Evolutionary conservation across 768 basidiomycete genomes (phyloP), one percentile per base, ranked within the genome.

Genomic region (Agaricus subrufescens): DNA sequence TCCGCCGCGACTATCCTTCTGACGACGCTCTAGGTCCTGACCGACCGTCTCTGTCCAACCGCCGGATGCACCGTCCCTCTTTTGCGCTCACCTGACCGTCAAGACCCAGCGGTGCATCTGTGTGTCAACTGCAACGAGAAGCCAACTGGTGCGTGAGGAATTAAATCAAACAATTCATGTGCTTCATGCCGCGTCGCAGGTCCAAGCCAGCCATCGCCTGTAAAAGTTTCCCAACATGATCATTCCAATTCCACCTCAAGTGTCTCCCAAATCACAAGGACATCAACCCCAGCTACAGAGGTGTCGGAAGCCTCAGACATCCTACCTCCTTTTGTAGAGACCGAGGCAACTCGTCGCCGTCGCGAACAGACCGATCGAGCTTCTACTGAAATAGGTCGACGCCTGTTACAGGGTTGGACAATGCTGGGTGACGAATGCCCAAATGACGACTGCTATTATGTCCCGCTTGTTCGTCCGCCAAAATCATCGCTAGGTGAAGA

Each of bases 361-460:
- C 82, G 92, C 52, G 83, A 85, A 57, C 91, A 94, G 67, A 91
- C 89, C 2, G 91, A 94, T 66, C 72, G 69, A 40, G 92, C 93
- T 14, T 90, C 91, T 2, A 71, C 84, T 50, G 87, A 88, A 64
- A 89, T 94, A 30, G 93, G 89, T 44, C 85, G 81, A 59, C 80
- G 84, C 26, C 74, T 94, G 57, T 70, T 94, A 46, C 84, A 83
- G 61, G 92, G 89, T 40, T 94, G 90, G 89, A 84, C 92, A 0
- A 90, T 94, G 88, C 75, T 94, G n/a, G 89, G 79, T 25, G 90
- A 94, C 38, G 90, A 92, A 70, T 94, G 93, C 64, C 82, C 83
- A 0, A 87, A 82, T 62, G 61, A 66, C 3, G 66, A 71, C 25
- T 94, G 93, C 65, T 86, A 83, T 68, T 91, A 91, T 11, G 75